Percentiles rank a stretch among this genome's conserved stretches.
phyloP scores from a whole-genome alignment of 163 green algal genomes.

The Dunaliella salina region DNA sequence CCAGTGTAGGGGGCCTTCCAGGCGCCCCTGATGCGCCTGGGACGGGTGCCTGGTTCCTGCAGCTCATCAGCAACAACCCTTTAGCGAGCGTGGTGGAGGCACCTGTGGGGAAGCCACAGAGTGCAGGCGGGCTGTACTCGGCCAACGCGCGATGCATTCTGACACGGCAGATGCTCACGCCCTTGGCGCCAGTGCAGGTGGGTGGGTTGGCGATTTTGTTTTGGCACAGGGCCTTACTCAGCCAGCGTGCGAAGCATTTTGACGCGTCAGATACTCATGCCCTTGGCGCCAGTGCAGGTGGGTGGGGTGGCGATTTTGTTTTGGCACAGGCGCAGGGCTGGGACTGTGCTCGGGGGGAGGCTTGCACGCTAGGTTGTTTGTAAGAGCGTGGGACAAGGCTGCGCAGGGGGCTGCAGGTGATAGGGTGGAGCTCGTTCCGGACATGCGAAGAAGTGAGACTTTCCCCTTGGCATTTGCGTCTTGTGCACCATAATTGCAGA shows the following conservation, averaged over 20 bases:
- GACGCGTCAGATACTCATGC: conserved; percentile 20
- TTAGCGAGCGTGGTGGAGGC: conserved; percentile 24
- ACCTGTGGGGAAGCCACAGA: conserved; percentile 15
- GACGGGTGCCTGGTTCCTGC: conserved; percentile 37
- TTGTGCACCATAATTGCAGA: too few relatives aligned
- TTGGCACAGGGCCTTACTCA: conserved; percentile 33
- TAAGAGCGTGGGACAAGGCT: too few relatives aligned
- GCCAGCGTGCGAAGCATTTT: conserved; percentile 38
- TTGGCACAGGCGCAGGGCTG: too few relatives aligned
- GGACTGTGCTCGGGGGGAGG: too few relatives aligned
- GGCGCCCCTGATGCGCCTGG: conserved; percentile 11
- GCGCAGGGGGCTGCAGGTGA: too few relatives aligned
- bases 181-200: conserved; percentile 14
- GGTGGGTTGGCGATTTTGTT: background rate
- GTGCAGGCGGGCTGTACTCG: conserved; percentile 37
- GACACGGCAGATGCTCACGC: conserved; percentile 22
- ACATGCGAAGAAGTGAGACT: too few relatives aligned
- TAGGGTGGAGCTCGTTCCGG: too few relatives aligned
- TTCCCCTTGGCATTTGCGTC: too few relatives aligned
- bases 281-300: conserved; percentile 14
- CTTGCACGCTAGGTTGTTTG: too few relatives aligned
- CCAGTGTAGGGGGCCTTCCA: background rate
- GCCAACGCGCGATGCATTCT: conserved; percentile 39
- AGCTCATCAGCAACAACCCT: conserved; percentile 24
- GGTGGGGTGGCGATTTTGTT: background rate